These are phyloP conservation scores for Hemileia vastatrix DNA, from an alignment of 1,284 basidiomycete species.

Conservation along the genomic window DNA sequence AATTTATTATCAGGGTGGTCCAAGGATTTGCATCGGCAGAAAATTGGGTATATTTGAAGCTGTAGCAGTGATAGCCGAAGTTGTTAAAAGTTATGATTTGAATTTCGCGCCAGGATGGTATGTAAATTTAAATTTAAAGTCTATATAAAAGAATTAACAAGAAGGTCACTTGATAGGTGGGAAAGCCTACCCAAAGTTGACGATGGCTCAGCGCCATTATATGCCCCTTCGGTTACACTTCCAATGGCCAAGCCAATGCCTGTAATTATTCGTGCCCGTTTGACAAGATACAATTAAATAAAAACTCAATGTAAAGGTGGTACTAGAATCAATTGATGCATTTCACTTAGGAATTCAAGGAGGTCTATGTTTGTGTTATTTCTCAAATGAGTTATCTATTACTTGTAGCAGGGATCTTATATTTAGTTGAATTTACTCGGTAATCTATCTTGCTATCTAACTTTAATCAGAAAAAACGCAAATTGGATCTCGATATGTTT, in stretches of 20 bases:
- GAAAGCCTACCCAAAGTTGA: slow-evolving; percentile 16
- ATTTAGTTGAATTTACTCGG: too few species aligned
- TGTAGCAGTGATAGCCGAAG: slow-evolving; percentile 10
- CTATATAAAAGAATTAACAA: not conserved
- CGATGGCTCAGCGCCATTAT: slow-evolving; percentile 12
- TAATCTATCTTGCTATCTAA: too few species aligned
- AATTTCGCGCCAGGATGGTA: slow-evolving; percentile 18
- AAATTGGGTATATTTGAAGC: slow-evolving; percentile 19
- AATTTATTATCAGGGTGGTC: slow-evolving; percentile 14
- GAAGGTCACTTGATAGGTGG: not conserved
- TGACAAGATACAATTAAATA: too few species aligned
- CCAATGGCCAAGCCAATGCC: slow-evolving; percentile 19
- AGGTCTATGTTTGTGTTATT: too few species aligned
- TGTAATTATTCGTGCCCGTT: too few species aligned
- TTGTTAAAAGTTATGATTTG: slow-evolving; percentile 14
- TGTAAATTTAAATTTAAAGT: not conserved
- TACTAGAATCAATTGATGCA: too few species aligned
- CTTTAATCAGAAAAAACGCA: too few species aligned
- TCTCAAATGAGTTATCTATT: too few species aligned
- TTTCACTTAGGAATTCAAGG: too few species aligned
- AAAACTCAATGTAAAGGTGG: too few species aligned
- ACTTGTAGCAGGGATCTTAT: too few species aligned
- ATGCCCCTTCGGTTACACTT: slow-evolving; percentile 18
- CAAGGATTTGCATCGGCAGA: slow-evolving; percentile 20
- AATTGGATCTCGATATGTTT: too few species aligned